Evolutionary conservation across 768 basidiomycete genomes (phyloP).

Genomic region (Tulasnella sp.): DNA sequence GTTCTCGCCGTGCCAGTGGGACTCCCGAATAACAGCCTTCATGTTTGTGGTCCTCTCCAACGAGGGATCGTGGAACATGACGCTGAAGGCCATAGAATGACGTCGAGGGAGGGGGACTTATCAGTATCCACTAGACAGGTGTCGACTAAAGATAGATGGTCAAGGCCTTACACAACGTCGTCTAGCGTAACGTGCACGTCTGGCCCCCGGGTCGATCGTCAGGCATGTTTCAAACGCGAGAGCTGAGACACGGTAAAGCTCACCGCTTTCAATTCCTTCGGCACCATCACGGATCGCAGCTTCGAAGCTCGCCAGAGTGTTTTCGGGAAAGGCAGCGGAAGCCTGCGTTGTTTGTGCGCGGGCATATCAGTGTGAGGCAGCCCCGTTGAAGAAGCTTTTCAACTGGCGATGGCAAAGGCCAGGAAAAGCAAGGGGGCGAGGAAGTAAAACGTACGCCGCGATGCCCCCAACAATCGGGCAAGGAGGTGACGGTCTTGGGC

Average conservation of each 20-base stretch:
- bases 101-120: not conserved
- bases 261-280: constrained; percentile 93
- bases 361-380: constrained; percentile 3
- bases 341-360: constrained; percentile 39
- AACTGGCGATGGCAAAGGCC: constrained; percentile 3
- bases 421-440: constrained; percentile 1
- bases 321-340: constrained; percentile 80
- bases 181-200: constrained; percentile 93
- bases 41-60: constrained; percentile 78
- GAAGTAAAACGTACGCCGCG: constrained; percentile 44
- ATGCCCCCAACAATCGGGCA: constrained; percentile 74
- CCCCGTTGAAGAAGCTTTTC: constrained; percentile 1
- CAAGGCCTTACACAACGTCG: constrained; percentile 46
- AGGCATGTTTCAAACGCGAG: not conserved
- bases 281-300: constrained; percentile 89
- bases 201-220: constrained; percentile 32
- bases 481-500: not conserved
- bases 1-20: constrained; percentile 59
- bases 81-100: constrained; percentile 20
- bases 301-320: constrained; percentile 93
- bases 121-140: not conserved
- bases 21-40: constrained; percentile 60
- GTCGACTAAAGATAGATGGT: not conserved
- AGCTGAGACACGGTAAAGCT: constrained; percentile 22
- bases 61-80: constrained; percentile 94